These are phyloP conservation scores for Pisolithus microcarpus DNA, from an alignment of 768 basidiomycete genomes.

Conservation along the genomic window DNA sequence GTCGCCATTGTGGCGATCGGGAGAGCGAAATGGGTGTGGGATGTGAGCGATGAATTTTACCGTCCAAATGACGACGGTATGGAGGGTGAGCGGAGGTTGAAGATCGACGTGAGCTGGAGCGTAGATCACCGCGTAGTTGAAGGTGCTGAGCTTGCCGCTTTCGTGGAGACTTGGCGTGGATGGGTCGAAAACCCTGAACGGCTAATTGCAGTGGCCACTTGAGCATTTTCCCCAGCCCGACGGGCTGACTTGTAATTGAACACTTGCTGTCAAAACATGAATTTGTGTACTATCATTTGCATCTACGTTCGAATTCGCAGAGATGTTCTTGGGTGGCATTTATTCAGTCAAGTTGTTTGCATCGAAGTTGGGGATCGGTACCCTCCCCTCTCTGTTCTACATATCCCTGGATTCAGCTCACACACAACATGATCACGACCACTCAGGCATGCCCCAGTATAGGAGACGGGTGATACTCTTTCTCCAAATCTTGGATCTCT, in stretches of 20 bases:
- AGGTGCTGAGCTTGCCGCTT: constrained; percentile 83
- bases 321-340: no score
- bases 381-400: no score
- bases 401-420: no score
- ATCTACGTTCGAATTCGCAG: no score
- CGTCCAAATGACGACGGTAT: constrained; percentile 1
- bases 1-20: constrained; percentile 82
- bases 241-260: neutral
- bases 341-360: no score
- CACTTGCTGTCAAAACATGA: no score
- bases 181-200: constrained; percentile 73
- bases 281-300: no score
- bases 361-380: no score
- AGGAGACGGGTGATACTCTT: no score
- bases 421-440: no score
- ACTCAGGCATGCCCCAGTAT: no score
- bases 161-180: constrained; percentile 77
- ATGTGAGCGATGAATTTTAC: constrained; percentile 43
- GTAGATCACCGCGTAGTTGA: constrained; percentile 86
- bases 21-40: constrained; percentile 70
- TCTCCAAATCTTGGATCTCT: no score
- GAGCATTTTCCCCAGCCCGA: constrained; percentile 20
- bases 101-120: constrained; percentile 69
- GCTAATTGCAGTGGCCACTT: constrained; percentile 48
- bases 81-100: constrained; percentile 45